Conservation (phyloP, 176 grass and related monocot species). For the Chrysopogon serrulatus region DNA sequence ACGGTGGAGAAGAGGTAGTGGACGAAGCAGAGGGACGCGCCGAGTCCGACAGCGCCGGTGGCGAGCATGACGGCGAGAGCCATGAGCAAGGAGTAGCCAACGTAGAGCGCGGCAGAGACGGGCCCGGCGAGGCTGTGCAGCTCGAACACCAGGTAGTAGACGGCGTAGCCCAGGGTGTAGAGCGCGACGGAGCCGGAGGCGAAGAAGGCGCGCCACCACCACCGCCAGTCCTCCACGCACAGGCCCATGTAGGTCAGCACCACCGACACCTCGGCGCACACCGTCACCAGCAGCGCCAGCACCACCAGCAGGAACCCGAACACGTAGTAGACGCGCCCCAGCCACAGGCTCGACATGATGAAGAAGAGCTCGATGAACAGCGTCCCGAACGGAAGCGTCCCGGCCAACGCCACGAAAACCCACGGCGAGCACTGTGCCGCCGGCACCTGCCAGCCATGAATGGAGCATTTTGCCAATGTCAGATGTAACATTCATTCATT, state of each 20-base stretch:
- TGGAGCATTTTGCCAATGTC: neutral
- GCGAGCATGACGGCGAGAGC: conserved; percentile 71
- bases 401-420: conserved; percentile 42
- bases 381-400: conserved; percentile 61
- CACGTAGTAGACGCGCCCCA: conserved; percentile 66
- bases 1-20: conserved; percentile 69
- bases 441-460: conserved; percentile 16
- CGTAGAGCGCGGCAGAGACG: conserved; percentile 54
- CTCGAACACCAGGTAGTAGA: conserved; percentile 72
- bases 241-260: conserved; percentile 66
- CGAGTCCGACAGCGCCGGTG: conserved; percentile 63
- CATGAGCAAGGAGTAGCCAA: conserved; percentile 75
- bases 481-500: neutral
- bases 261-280: conserved; percentile 64
- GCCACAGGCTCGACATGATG: conserved; percentile 76
- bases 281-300: conserved; percentile 46
- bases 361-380: conserved; percentile 85
- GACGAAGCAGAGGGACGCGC: conserved; percentile 57
- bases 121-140: conserved; percentile 70
- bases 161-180: conserved; percentile 53
- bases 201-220: conserved; percentile 85
- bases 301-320: conserved; percentile 73
- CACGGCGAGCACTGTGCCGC: conserved; percentile 44
- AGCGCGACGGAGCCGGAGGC: conserved; percentile 59
- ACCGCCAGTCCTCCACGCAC: conserved; percentile 61